Conservation (phyloP, 2,329 filamentous ascomycete species). For the Daldinia sp. region DNA sequence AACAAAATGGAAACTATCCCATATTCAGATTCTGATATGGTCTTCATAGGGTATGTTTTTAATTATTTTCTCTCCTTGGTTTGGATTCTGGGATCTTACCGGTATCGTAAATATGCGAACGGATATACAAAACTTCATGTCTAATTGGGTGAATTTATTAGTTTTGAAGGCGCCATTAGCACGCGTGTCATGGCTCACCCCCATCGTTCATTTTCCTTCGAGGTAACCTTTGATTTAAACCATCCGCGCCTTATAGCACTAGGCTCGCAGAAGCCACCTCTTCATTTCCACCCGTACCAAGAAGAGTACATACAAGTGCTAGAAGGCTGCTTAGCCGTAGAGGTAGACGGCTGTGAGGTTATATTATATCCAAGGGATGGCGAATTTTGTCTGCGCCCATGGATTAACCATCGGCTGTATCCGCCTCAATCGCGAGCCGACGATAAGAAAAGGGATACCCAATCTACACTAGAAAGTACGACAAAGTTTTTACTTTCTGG, state of each 20-base stretch:
- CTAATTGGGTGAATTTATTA: neutral
- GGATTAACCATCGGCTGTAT: neutral
- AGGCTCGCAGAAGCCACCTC: slow-evolving; percentile 25
- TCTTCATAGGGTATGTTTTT: neutral
- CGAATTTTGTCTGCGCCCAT: slow-evolving; percentile 2
- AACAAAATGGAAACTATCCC: neutral
- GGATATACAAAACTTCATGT: neutral
- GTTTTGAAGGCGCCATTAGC: neutral
- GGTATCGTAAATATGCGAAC: neutral
- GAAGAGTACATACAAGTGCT: slow-evolving; percentile 30
- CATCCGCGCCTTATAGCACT: neutral
- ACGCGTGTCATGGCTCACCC: neutral
- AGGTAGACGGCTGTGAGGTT: slow-evolving; percentile 26
- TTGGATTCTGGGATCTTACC: too few species aligned
- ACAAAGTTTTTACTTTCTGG: slow-evolving; percentile 24
- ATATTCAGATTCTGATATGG: neutral
- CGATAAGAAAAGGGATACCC: slow-evolving; percentile 1
- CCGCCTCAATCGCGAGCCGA: neutral
- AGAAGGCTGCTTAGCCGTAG: slow-evolving; percentile 14
- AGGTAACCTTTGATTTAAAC: neutral
- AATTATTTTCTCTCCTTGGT: neutral
- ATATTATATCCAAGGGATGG: slow-evolving; percentile 1
- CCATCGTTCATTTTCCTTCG: neutral
- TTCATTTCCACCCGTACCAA: slow-evolving; percentile 35
- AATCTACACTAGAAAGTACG: neutral